Conservation (phyloP, 768 basidiomycete species). For the Fibroporia radiculosa region DNA sequence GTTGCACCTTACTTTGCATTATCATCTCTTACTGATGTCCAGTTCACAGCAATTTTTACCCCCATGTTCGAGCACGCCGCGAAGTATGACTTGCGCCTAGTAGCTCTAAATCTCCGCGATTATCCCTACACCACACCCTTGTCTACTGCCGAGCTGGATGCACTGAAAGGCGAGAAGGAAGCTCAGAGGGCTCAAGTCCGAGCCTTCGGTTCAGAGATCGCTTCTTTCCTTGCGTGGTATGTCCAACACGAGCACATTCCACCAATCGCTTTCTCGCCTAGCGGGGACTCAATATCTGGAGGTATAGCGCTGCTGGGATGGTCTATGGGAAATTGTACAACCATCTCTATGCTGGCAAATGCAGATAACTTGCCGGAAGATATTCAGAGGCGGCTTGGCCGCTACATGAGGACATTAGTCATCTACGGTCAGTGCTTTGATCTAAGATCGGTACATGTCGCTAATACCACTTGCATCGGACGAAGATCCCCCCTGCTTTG, state of each 20-base stretch:
- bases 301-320: conserved; percentile 22
- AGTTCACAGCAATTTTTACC: conserved; percentile 18
- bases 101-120: conserved; percentile 22
- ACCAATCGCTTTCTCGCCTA: conserved; percentile 2
- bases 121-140: conserved; percentile 20
- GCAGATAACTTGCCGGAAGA: neutral
- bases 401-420: conserved; percentile 1
- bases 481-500: neutral
- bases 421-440: conserved; percentile 5
- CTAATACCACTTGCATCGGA: neutral
- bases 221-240: conserved; percentile 26
- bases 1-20: too few species aligned
- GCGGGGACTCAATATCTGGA: too few species aligned
- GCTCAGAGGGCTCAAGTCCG: conserved; percentile 12
- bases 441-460: too few species aligned
- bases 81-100: conserved; percentile 15
- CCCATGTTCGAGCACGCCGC: conserved; percentile 16
- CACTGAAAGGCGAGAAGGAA: neutral
- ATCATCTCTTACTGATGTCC: too few species aligned
- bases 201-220: conserved; percentile 27
- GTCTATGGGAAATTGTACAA: conserved; percentile 26
- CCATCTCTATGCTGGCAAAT: conserved; percentile 16
- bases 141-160: conserved; percentile 13
- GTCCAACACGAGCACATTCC: conserved; percentile 24
- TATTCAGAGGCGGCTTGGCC: neutral